phyloP scores from a whole-genome alignment of 208 protist genomes.

The Naegleria lovaniensis region DNA sequence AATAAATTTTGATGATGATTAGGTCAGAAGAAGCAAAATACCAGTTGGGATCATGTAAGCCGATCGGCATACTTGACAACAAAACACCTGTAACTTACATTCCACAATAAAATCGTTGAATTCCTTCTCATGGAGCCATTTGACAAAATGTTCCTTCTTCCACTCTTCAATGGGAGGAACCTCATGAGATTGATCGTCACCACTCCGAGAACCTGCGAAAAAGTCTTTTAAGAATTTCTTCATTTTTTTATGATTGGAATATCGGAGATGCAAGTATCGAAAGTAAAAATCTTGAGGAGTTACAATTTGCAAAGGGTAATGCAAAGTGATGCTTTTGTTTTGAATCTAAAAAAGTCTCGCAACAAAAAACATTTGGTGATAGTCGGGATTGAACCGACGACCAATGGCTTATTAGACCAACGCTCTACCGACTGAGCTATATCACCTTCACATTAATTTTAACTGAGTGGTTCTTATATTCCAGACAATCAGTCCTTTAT shows the following conservation, averaged over 20 bases:
- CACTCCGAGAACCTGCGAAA: neutral
- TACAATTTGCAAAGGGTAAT: no score
- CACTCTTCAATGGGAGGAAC: neutral
- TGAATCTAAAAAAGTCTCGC: no score
- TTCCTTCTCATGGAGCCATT: neutral
- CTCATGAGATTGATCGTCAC: neutral
- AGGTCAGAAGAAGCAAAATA: no score
- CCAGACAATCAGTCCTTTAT: no score
- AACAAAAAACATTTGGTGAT: no score
- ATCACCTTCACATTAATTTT: no score
- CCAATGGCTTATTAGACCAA: conserved; percentile 31
- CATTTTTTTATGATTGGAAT: neutral
- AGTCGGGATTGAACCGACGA: neutral
- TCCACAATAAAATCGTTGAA: neutral
- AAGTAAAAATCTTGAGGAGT: no score
- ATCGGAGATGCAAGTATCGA: no score
- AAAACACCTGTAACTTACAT: neutral
- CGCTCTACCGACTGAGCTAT: conserved; percentile 30
- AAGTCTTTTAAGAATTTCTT: neutral
- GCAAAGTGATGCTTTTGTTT: no score
- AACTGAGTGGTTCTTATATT: no score
- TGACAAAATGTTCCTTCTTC: neutral
- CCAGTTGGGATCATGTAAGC: no score
- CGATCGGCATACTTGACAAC: no score
- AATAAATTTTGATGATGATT: neutral